Base-by-base conservation (phyloP, 345 rosid genomes). In the Mallotus nudiflorus region DNA sequence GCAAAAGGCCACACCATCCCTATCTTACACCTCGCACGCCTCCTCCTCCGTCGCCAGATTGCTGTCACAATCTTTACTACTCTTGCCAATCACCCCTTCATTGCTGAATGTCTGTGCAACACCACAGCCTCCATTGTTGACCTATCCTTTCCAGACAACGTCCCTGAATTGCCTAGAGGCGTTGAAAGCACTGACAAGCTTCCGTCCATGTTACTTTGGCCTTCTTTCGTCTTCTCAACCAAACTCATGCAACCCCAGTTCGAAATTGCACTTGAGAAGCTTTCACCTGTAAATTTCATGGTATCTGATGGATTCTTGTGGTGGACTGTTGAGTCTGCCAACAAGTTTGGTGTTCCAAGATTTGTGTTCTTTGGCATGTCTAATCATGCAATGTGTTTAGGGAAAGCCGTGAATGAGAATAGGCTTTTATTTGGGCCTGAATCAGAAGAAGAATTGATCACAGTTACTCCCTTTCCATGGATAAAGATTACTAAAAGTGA, bases 1-100 rank as follows among this genome's bases (percentile, higher is more conserved):
- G 80, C 95, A 3, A 88, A 90, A 77, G 91, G 98, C 64, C 97
- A 93, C 73, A 85, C 79, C 16, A 87, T 90, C 42, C 96, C 98
- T 37, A 72, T 90, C 73, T 86, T 93, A 75, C 83, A 76, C 71
- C 66, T 93, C 0, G 88, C 86, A 29, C 88, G 78, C 68, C 87
- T 81, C 74, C 86, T 93, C 67, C 91, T 87, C 81, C 81, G 67
- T 70, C 88, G 70, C 42, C 31, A 74, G 14, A 33, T 75, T 42
- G 4, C 79, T 16, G 61, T 87, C 73, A 90, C 96, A 20, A 31
- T 93, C 81, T 81, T 87, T 82, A 90, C 97, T 75, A 93, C 93
- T 39, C 84, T 88, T 0, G 82, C 78, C 49, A 93, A 85, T 83
- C 80, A 68, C 11, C 82, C 86, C 40, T 90, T 93, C 53, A 62